These are phyloP conservation scores for Oxyria digyna DNA, from an alignment of 148 eudicot species.

Conservation along the genomic window DNA sequence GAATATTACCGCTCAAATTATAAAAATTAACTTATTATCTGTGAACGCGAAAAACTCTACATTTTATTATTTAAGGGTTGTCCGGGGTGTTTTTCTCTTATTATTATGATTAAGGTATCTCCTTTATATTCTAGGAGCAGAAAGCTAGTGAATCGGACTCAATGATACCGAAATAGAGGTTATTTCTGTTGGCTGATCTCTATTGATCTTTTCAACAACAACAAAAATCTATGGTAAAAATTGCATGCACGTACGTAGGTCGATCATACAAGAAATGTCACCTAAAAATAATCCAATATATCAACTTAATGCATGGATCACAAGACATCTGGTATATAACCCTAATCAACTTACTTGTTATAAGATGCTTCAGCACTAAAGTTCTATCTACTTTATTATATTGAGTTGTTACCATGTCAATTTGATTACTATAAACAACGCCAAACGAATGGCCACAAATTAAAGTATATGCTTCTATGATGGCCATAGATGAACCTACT, in stretches of 20 bases:
- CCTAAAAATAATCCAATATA: not conserved
- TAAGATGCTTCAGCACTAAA: not conserved
- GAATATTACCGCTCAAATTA: too few species aligned
- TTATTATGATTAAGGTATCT: not conserved
- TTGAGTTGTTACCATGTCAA: not conserved
- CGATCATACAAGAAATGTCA: not conserved
- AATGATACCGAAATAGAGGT: not conserved
- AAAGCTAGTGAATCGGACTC: not conserved
- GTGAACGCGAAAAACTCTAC: too few species aligned
- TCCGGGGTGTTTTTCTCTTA: too few species aligned
- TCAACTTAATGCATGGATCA: too few species aligned
- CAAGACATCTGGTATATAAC: not conserved
- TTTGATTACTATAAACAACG: constrained; percentile 3
- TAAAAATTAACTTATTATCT: too few species aligned
- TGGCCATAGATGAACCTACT: not conserved
- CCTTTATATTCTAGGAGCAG: not conserved
- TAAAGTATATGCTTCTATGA: not conserved
- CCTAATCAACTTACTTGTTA: not conserved
- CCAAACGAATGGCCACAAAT: constrained; percentile 4
- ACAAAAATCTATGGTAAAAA: not conserved
- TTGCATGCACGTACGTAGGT: too few species aligned
- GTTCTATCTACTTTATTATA: not conserved
- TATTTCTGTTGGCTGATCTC: not conserved
- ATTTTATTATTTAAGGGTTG: too few species aligned
- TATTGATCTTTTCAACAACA: not conserved